These are phyloP conservation scores for Passalora sequoiae DNA, from an alignment of 2,329 filamentous ascomycete species.

Conservation along the genomic window DNA sequence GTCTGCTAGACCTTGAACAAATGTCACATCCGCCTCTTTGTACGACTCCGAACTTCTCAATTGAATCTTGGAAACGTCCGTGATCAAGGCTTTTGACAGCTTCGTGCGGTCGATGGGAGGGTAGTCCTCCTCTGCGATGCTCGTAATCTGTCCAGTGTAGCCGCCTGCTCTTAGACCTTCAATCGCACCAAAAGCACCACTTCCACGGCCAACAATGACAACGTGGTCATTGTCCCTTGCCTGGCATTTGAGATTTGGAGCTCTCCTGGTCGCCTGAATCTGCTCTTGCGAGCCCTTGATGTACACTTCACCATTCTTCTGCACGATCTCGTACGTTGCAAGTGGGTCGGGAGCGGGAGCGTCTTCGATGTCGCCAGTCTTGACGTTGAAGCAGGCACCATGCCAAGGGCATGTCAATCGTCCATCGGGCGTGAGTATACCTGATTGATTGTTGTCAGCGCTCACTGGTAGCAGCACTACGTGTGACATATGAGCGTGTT, in stretches of 20 bases:
- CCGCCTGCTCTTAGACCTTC: constrained; percentile 79
- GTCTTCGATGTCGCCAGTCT: constrained; percentile 89
- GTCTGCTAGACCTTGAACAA: constrained; percentile 55
- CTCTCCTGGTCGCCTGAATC: constrained; percentile 71
- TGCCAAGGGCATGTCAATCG: constrained; percentile 89
- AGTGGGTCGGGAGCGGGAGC: constrained; percentile 86
- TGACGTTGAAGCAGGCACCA: constrained; percentile 89
- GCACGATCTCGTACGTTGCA: constrained; percentile 70
- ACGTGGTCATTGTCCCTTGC: constrained; percentile 58
- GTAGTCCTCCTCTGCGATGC: constrained; percentile 76
- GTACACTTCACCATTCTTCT: constrained; percentile 79
- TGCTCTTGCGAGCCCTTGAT: constrained; percentile 71
- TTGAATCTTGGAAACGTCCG: constrained; percentile 72
- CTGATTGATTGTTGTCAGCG: neutral
- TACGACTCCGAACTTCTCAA: constrained; percentile 76
- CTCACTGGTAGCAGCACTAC: too few species aligned
- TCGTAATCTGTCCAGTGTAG: constrained; percentile 71
- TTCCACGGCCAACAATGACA: constrained; percentile 81
- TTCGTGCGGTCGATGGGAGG: constrained; percentile 86
- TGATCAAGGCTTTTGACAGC: constrained; percentile 85
- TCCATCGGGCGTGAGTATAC: constrained; percentile 71
- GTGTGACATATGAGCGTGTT: too few species aligned
- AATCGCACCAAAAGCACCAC: constrained; percentile 72
- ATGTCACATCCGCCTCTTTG: constrained; percentile 54
- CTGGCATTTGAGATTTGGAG: constrained; percentile 67